phyloP scores from a whole-genome alignment of 805 yeast genomes.

The Brettanomyces custersianus region DNA sequence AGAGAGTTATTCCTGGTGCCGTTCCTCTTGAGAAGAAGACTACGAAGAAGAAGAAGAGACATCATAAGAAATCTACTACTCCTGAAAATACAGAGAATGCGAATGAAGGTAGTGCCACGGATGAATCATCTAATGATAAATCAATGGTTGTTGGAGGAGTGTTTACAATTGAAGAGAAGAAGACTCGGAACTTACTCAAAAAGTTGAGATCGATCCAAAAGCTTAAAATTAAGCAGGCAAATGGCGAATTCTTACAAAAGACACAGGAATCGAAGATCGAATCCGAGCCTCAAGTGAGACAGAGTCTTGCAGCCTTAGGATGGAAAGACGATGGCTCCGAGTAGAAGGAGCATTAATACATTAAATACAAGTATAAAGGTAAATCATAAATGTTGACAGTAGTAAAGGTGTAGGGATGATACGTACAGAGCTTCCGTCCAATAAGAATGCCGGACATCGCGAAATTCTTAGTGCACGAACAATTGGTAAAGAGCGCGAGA shows the following conservation, averaged over 20 bases:
- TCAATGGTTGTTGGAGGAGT: slow-evolving; percentile 52
- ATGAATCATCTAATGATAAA: slow-evolving; percentile 9
- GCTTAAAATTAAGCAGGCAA: slow-evolving; percentile 74
- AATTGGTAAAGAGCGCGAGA: too few species aligned
- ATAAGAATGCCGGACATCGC: too few species aligned
- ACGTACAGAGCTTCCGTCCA: too few species aligned
- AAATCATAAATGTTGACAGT: too few species aligned
- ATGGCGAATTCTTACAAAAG: slow-evolving; percentile 80
- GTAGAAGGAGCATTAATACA: too few species aligned
- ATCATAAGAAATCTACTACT: slow-evolving; percentile 36
- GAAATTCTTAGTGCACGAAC: too few species aligned
- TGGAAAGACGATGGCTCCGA: slow-evolving; percentile 31
- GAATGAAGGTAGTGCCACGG: not conserved
- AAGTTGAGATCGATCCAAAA: slow-evolving; percentile 93
- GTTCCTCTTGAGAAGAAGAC: slow-evolving; percentile 23
- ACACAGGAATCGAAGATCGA: slow-evolving; percentile 86
- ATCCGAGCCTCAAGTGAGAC: slow-evolving; percentile 74
- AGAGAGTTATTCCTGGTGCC: slow-evolving; percentile 44
- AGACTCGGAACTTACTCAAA: slow-evolving; percentile 81
- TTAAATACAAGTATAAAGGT: too few species aligned
- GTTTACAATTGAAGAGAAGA: slow-evolving; percentile 78
- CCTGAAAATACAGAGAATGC: slow-evolving; percentile 3
- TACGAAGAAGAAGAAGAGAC: slow-evolving; percentile 56
- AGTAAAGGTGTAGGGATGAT: too few species aligned
- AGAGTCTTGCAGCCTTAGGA: slow-evolving; percentile 68